These are phyloP conservation scores for Podosphaera xanthii DNA, from an alignment of 2,329 filamentous ascomycete species.

Conservation along the genomic window DNA sequence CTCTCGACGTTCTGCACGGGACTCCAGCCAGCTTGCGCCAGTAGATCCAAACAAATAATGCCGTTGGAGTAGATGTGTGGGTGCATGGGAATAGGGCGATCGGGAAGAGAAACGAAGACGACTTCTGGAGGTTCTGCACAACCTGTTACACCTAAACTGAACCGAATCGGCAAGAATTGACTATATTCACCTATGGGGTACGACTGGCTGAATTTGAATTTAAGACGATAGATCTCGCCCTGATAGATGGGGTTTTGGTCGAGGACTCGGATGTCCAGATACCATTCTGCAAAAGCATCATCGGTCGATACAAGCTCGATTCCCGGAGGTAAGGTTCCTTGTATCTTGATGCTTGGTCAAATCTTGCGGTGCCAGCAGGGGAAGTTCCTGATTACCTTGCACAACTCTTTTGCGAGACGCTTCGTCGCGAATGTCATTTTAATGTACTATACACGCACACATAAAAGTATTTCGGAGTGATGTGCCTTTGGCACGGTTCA, in stretches of 20 bases:
- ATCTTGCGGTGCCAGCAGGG: no score
- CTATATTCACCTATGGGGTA: slow-evolving; percentile 64
- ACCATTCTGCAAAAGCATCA: slow-evolving; percentile 52
- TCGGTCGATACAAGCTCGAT: slow-evolving; percentile 59
- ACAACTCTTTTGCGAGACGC: slow-evolving; percentile 34
- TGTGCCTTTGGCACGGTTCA: no score
- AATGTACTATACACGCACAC: background rate
- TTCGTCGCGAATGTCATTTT: slow-evolving; percentile 23
- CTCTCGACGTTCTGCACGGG: slow-evolving; percentile 94
- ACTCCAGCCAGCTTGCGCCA: slow-evolving; percentile 76
- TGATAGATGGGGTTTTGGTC: slow-evolving; percentile 78
- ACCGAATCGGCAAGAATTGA: background rate
- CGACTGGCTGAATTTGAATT: slow-evolving; percentile 60
- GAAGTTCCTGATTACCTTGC: slow-evolving; percentile 22
- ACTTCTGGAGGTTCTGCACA: slow-evolving; percentile 75
- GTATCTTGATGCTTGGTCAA: slow-evolving; percentile 10
- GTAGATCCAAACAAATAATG: slow-evolving; percentile 89
- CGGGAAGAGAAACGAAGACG: slow-evolving; percentile 47
- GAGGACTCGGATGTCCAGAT: slow-evolving; percentile 74
- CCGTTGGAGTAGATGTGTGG: slow-evolving; percentile 95
- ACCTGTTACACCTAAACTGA: background rate
- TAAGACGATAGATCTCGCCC: slow-evolving; percentile 58
- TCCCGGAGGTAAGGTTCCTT: slow-evolving; percentile 27
- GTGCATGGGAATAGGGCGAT: slow-evolving; percentile 66
- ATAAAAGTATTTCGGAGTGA: no score